A percentile compares a stretch with the other conserved stretches of the same genome.
phyloP scores from a whole-genome alignment of 495 filamentous ascomycete genomes.

The Penicillium maclennaniae region DNA sequence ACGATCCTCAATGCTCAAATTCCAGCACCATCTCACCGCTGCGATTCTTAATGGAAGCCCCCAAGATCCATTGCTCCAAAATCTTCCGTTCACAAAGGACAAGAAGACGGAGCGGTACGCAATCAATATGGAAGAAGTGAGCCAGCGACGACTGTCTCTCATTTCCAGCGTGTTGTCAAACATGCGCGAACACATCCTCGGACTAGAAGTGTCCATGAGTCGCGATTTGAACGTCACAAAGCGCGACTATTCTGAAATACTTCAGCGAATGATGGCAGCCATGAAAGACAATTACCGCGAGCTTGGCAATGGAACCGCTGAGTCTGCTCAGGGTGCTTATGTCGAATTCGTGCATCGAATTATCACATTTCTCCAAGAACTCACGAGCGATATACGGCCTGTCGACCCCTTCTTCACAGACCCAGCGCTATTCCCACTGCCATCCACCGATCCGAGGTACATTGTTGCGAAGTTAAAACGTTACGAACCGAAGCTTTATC shows the following conservation, averaged over 20 bases:
- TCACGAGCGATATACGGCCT: constrained; percentile 57
- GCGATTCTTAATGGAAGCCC: constrained; percentile 50
- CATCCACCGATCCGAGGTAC: constrained; percentile 61
- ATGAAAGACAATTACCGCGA: constrained; percentile 71
- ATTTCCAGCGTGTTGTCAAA: constrained; percentile 62
- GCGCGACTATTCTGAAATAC: constrained; percentile 52
- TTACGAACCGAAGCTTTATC: constrained; percentile 57
- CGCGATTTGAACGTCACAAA: constrained; percentile 34
- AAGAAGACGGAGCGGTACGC: constrained; percentile 34
- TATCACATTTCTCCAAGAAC: constrained; percentile 61
- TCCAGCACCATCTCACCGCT: constrained; percentile 59
- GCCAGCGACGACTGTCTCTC: constrained; percentile 53
- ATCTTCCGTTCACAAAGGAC: constrained; percentile 58
- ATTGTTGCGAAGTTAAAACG: constrained; percentile 63
- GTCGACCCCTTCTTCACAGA: constrained; percentile 69
- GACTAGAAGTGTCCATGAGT: constrained; percentile 26
- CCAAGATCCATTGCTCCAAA: constrained; percentile 50
- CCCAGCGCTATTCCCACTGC: constrained; percentile 60
- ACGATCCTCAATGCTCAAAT: constrained; percentile 61
- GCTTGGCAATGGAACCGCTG: constrained; percentile 37
- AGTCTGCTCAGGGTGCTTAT: constrained; percentile 51
- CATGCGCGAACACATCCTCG: constrained; percentile 55
- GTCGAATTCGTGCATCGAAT: constrained; percentile 64
- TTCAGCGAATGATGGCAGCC: constrained; percentile 56
- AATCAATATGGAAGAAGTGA: constrained; percentile 53